Base-by-base conservation (phyloP, 2,329 filamentous ascomycete genomes). In the Cytospora schulzeri region DNA sequence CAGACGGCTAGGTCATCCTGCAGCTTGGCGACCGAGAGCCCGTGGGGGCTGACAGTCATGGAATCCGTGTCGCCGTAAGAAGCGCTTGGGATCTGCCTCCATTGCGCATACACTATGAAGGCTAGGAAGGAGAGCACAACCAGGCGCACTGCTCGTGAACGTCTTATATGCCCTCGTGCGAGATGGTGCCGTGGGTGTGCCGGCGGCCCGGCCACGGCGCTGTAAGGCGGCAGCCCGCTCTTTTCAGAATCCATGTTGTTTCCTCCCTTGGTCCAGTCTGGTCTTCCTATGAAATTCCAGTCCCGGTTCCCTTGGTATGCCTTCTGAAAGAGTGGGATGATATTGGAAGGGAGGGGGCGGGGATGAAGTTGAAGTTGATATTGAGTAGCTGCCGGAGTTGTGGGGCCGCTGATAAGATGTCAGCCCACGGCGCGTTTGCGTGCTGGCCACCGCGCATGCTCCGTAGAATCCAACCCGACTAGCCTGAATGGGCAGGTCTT, bases 1-100 rank as follows among this genome's bases (percentile, higher is more conserved):
- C 88, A 90, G 1, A 80, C 81, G 19, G 77, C 78, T 26, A 88
- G 75, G 68, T 90, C 82, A 15, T 80, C 76, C 41, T 80, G 76
- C 26, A 91, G 77, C 69, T 80, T 82, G 54, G 81, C 75, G 26
- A 80, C 67, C 1, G 86, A 88, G 4, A 89, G 75, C 22, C 72
- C 72, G 22, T 76, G 71, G 14, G n/a, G 55, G 26, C 26, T 66
- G 58, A 50, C 50, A 12, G 62, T 62, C 3, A n/a, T 58, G 6
- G 48, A 29, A 4, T 53, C 51, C 41, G 15, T 45, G 45, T 17
- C 22, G 29, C 15, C 57, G 15, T 38, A 61, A 12, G 70, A 35
- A 4, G 56, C 33, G 1, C 64, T 57, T 7, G 69, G 68, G 26
- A 80, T 70, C 68, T 80, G 78, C 63, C 64, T 73, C 78, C 78